Conservation (phyloP, 805 yeast species). For the Starmera quercuum region DNA sequence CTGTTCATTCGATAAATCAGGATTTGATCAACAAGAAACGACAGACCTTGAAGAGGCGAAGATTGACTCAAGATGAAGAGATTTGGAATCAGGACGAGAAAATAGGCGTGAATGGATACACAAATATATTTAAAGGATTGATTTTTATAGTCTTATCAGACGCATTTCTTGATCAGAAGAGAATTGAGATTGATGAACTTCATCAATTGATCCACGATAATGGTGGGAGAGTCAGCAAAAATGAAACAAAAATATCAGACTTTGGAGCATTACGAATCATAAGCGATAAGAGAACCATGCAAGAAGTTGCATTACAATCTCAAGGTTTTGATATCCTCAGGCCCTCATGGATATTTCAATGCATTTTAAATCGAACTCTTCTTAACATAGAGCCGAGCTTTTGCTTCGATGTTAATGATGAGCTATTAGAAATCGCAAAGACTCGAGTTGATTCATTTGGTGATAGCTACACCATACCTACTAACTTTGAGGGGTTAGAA, state of each 20-base stretch:
- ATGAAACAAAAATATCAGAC: conserved; percentile 17
- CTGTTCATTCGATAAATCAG: conserved; percentile 14
- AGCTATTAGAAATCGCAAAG: conserved; percentile 17
- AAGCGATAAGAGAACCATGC: conserved; percentile 30
- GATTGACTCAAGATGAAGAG: conserved; percentile 14
- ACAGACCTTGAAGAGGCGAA: conserved; percentile 19
- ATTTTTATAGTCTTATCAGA: conserved; percentile 51
- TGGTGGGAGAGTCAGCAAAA: conserved; percentile 43
- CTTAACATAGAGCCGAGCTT: conserved; percentile 58
- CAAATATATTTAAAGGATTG: conserved; percentile 35
- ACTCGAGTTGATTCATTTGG: conserved; percentile 50
- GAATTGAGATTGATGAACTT: conserved; percentile 30
- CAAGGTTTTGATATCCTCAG: conserved; percentile 52
- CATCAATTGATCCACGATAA: conserved; percentile 28
- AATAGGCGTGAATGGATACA: conserved; percentile 8
- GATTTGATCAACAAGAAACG: conserved; percentile 24
- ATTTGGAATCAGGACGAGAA: conserved; percentile 15
- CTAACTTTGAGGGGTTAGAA: conserved; percentile 2
- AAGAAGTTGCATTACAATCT: conserved; percentile 29
- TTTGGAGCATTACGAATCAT: conserved; percentile 22
- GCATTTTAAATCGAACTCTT: conserved; percentile 34
- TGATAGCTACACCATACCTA: conserved; percentile 43
- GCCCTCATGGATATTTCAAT: conserved; percentile 70
- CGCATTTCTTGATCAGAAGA: conserved; percentile 16
- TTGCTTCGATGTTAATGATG: conserved; percentile 34